Evolutionary conservation across 148 eudicot species (phyloP), one percentile per base, ranked within the genome.

Genomic region (Dianthus caryophyllus): DNA sequence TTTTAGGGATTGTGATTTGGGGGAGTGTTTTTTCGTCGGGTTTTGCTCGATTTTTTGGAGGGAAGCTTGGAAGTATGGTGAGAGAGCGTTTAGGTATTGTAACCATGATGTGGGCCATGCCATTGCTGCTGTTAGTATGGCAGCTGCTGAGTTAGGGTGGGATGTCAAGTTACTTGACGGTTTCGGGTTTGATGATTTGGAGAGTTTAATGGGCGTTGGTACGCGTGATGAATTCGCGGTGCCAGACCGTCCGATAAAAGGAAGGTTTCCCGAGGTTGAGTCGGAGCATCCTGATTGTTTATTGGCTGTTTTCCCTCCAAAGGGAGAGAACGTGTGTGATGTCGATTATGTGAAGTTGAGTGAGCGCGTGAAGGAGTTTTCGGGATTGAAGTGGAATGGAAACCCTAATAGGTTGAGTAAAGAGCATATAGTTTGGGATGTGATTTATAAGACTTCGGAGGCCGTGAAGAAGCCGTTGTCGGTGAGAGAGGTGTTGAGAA

Each of bases 11-110:
- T 51, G 51, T n/a, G 8, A 26, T 29, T 81, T 93, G n/a, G 57
- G 79, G 10, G 80, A 69, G 60, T 84, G 85, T 64, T 85, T 93
- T 60, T 73, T 93, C 62, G 55, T 93, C n/a, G 98, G 98, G 39
- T 61, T 93, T 49, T 81, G 95, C 1, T 93, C 95, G 2, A 79
- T 93, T 79, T 89, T 89, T 71, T 89, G 96, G 98, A 82, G 96
- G 67, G 98, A 93, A 66, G 91, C 96, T 41, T 93, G 96, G 98
- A 89, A 89, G 71, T 93, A 93, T 70, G 98, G 98, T 4, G 98
- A 93, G 68, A 81, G 96, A 79, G 96, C 85, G 26, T 89, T 87
- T 80, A 81, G 98, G 88, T 87, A 93, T 72, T 93, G 98, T 70
- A 93, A 93, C 77, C 98, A 89, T 69, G 98, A 93, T 66, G 86